A percentile compares a stretch with the other conserved stretches of the same genome.
phyloP scores from a whole-genome alignment of 2,329 filamentous ascomycete species.

The Pseudogymnoascus sp. region DNA sequence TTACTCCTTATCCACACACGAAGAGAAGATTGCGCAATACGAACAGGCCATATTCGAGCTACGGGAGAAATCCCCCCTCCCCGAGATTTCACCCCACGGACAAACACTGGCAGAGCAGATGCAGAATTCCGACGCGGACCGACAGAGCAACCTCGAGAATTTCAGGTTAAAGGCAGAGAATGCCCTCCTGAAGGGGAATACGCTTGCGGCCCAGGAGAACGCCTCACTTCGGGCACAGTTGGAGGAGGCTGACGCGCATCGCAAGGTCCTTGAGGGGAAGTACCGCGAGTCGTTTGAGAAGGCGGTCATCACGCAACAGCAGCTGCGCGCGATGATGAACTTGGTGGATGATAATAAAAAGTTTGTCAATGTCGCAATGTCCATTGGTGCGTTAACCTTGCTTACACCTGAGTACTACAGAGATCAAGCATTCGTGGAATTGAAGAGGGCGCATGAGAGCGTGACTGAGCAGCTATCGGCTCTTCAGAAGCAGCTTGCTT shows the following conservation, averaged over 20 bases:
- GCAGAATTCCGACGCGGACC: constrained; percentile 33
- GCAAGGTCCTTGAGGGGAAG: constrained; percentile 46
- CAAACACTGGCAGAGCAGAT: constrained; percentile 54
- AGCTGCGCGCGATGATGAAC: constrained; percentile 48
- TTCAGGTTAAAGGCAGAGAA: constrained; percentile 57
- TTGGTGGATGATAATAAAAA: constrained; percentile 36
- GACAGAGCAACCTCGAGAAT: constrained; percentile 38
- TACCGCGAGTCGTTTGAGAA: constrained; percentile 53
- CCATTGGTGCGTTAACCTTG: constrained; percentile 29
- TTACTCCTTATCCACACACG: constrained; percentile 25
- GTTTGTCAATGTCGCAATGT: constrained; percentile 30
- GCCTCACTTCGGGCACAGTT: constrained; percentile 48
- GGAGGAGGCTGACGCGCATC: constrained; percentile 45
- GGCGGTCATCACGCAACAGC: constrained; percentile 49
- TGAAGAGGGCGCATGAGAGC: constrained; percentile 43
- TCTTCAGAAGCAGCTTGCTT: constrained; percentile 40
- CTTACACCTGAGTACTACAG: constrained; percentile 44
- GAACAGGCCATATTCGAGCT: constrained; percentile 44
- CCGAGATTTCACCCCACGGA: neutral
- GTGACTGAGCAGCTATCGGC: constrained; percentile 42
- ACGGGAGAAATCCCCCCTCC: constrained; percentile 42
- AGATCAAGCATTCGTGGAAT: constrained; percentile 44
- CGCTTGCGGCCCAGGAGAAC: constrained; percentile 47
- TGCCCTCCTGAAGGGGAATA: constrained; percentile 47
- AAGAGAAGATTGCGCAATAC: constrained; percentile 37